Evolutionary conservation across 2,329 filamentous ascomycete genomes (phyloP).

Genomic region (Cordyceps tenuipes): DNA sequence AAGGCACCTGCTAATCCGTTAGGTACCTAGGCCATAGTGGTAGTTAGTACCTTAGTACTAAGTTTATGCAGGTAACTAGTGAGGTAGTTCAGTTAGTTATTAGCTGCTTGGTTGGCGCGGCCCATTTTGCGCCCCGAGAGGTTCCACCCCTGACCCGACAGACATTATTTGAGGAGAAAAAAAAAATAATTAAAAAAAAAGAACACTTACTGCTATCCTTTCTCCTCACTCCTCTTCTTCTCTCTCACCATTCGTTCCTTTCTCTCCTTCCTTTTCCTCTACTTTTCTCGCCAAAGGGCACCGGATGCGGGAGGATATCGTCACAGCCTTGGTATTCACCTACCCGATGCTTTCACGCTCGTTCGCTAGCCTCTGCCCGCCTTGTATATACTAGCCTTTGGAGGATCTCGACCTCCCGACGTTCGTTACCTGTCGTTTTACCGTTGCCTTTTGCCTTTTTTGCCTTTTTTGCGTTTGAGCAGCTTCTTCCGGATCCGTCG

Average conservation of each 20-base stretch:
- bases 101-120: conserved; percentile 7
- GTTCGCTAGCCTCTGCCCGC: conserved; percentile 31
- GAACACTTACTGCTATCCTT: conserved; percentile 12
- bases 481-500: conserved; percentile 10
- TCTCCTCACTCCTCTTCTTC: not conserved
- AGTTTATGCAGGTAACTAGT: too few species aligned
- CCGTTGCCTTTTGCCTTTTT: conserved; percentile 6
- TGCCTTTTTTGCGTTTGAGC: conserved; percentile 13
- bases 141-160: conserved; percentile 19
- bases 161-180: conserved; percentile 13
- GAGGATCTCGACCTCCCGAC: conserved; percentile 14
- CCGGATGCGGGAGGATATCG: conserved; percentile 16
- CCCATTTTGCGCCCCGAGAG: conserved; percentile 14
- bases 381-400: conserved; percentile 15
- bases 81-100: too few species aligned
- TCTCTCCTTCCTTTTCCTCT: not conserved
- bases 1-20: too few species aligned
- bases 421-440: conserved; percentile 10
- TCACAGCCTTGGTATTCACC: conserved; percentile 14
- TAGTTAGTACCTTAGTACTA: too few species aligned
- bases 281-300: conserved; percentile 6
- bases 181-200: conserved; percentile 17
- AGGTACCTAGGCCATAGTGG: not conserved
- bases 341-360: conserved; percentile 25
- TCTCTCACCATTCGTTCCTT: conserved; percentile 2